phyloP scores from a whole-genome alignment of 345 rosid species.

The Turnera subulata region DNA sequence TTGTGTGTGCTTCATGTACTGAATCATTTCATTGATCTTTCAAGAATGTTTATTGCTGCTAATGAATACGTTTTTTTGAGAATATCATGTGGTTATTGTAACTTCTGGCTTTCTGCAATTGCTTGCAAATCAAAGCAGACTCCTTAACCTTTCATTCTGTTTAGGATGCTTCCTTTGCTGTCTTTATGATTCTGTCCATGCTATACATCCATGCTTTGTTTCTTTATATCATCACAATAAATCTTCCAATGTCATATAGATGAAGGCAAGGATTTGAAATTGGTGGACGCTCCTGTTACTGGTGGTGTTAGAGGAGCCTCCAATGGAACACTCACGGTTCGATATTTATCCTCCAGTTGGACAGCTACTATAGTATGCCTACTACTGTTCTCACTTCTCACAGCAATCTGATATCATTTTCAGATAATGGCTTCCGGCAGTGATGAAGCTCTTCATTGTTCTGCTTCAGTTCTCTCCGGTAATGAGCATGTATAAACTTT shows the following conservation, averaged over 20 bases:
- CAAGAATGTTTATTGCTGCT: no score
- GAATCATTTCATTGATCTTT: no score
- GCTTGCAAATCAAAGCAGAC: no score
- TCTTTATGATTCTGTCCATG: not conserved
- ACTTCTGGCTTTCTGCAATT: no score
- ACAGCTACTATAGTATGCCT: not conserved
- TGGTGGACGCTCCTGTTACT: constrained; percentile 97
- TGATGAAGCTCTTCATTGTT: constrained; percentile 64
- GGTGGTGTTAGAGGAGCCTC: constrained; percentile 93
- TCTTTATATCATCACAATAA: constrained; percentile 1
- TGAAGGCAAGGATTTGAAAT: constrained; percentile 71
- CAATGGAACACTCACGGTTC: constrained; percentile 81
- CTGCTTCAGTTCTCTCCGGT: constrained; percentile 78
- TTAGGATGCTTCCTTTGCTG: not conserved
- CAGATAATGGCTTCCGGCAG: constrained; percentile 94
- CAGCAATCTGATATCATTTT: constrained; percentile 15
- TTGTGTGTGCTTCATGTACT: no score
- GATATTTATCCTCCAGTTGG: constrained; percentile 2
- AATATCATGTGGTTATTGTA: no score
- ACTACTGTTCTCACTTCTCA: constrained; percentile 14
- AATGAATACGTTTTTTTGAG: no score
- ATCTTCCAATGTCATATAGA: constrained; percentile 33
- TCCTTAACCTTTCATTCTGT: no score
- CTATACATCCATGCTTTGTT: not conserved
- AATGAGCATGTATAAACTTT: constrained; percentile 11